Evolutionary conservation across 805 yeast genomes (phyloP), one percentile per base, ranked within the genome.

Genomic region (Clavispora fructus): DNA sequence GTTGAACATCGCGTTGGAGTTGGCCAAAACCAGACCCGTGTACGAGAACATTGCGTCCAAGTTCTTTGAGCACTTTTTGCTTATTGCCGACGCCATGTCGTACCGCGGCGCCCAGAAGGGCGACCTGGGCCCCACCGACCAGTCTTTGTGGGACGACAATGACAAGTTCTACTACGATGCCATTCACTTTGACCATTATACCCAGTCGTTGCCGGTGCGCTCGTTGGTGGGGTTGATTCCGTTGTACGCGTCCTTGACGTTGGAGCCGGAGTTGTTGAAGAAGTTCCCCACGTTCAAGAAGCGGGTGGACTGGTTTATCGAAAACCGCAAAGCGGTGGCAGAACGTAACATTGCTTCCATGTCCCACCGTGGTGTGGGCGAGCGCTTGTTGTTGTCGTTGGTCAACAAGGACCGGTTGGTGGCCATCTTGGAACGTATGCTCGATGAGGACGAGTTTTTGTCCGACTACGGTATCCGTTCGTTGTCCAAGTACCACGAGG

Each of bases 11-110:
- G 91, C 97, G 0, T 75, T 90, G 51, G 97, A 91, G 65, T 77
- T 90, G 57, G 92, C 97, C 17, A 88, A 86, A 62, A 80, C 83
- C 41, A 82, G 88, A 53, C 82, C 87, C 0, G 94, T 87, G 16
- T 91, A 91, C 67, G 96, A 90, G 67, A 94, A 89, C 63, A 87
- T 89, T 64, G 97, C 97, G 3, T 85, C 95, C 44, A 91, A 90
- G 68, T 90, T 90, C 65, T 89, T 90, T 66, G 97, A 91, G 70
- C 97, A 90, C 64, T 90, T 89, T 66, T 67, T 91, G 48, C 74
- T 89, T 60, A 90, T 90, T 71, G 89, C 96, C 25, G 97, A 90
- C 65, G 96, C 97, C 10, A 86, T 90, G 95, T 82, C 95, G 12
- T 87, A 78, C 63, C 70, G 75, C 40, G 71, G 69, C 33, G 75